These are phyloP conservation scores for Scheffersomyces lignicola DNA, from an alignment of 1,139 yeast genomes.

Conservation along the genomic window DNA sequence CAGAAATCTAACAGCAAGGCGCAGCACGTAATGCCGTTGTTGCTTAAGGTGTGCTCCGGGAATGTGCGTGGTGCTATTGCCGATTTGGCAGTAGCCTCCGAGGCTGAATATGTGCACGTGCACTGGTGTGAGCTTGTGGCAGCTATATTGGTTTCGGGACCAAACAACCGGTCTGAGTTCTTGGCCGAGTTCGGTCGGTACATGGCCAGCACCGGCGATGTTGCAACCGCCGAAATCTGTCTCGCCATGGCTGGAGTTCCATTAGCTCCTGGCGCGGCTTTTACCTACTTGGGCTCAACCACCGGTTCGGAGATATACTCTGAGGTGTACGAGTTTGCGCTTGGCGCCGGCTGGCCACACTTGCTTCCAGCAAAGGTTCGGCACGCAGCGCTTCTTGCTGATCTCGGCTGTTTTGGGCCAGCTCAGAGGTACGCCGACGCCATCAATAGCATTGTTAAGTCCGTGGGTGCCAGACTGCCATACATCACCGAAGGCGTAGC, in stretches of 20 bases:
- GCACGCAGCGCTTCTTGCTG: conserved; percentile 67
- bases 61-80: conserved; percentile 54
- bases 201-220: conserved; percentile 30
- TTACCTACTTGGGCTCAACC: conserved; percentile 15
- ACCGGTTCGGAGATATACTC: conserved; percentile 41
- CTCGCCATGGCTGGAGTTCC: conserved; percentile 53
- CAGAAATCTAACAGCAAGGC: conserved; percentile 45
- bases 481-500: conserved; percentile 36
- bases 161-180: conserved; percentile 39
- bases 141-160: conserved; percentile 42
- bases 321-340: conserved; percentile 70
- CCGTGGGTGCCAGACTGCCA: conserved; percentile 38
- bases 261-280: conserved; percentile 28
- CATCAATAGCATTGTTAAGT: conserved; percentile 45
- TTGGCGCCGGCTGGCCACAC: conserved; percentile 51
- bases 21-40: conserved; percentile 56
- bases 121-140: conserved; percentile 57
- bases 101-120: conserved; percentile 48
- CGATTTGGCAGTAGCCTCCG: conserved; percentile 44
- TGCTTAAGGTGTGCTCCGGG: conserved; percentile 68
- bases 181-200: conserved; percentile 57
- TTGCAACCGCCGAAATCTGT: conserved; percentile 45
- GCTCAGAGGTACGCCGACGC: conserved; percentile 63
- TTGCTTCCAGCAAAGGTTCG: conserved; percentile 55
- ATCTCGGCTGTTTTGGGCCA: conserved; percentile 54